Evolutionary conservation across 345 rosid species (phyloP).

Genomic region (Corymbia maculata): DNA sequence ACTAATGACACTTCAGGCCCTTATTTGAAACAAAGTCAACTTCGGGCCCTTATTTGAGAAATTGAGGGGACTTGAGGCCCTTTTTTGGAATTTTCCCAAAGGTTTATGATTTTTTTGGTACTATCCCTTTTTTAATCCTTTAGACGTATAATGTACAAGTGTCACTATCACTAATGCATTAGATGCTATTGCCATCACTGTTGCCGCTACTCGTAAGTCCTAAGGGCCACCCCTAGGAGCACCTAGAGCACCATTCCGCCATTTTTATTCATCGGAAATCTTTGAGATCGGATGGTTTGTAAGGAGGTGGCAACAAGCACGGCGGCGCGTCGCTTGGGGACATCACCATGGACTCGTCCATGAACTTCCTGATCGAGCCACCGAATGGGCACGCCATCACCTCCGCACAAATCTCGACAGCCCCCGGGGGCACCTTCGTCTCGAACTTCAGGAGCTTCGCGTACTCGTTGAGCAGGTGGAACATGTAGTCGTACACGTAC

Average conservation of each 20-base stretch:
- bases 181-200: background rate
- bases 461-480: slow-evolving; percentile 56
- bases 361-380: slow-evolving; percentile 37
- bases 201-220: background rate
- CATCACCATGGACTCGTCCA: slow-evolving; percentile 55
- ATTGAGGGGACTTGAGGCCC: too few species aligned
- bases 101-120: too few species aligned
- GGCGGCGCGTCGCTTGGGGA: slow-evolving; percentile 42
- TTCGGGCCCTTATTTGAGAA: too few species aligned
- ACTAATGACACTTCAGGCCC: too few species aligned
- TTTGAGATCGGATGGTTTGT: slow-evolving; percentile 34
- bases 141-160: background rate
- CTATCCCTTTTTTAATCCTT: too few species aligned
- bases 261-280: background rate
- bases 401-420: slow-evolving; percentile 47
- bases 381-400: slow-evolving; percentile 36
- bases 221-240: background rate
- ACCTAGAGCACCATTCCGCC: background rate
- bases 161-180: background rate
- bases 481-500: slow-evolving; percentile 67
- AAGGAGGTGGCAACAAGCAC: slow-evolving; percentile 52
- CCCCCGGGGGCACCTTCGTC: slow-evolving; percentile 33
- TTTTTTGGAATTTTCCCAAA: too few species aligned
- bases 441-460: slow-evolving; percentile 46
- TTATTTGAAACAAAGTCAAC: too few species aligned